Percentiles rank a stretch among this genome's conserved stretches.
These are phyloP conservation scores for Daedalea quercina DNA, from an alignment of 768 basidiomycete species.

Conservation along the genomic window DNA sequence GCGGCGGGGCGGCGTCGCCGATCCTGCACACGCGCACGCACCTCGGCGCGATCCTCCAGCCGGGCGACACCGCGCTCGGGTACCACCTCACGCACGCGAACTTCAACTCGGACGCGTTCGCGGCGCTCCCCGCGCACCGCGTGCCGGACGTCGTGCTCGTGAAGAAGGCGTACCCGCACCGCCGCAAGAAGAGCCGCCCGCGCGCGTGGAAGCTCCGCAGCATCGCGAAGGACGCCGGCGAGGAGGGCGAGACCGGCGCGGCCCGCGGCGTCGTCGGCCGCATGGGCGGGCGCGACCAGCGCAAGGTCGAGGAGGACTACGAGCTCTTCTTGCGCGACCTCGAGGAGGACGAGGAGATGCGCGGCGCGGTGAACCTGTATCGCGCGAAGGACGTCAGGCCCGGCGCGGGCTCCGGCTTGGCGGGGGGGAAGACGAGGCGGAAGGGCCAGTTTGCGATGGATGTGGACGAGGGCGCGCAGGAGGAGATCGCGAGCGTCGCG, in stretches of 20 bases:
- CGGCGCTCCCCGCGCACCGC: conserved; percentile 52
- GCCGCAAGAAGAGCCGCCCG: conserved; percentile 83
- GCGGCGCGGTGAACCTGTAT: conserved; percentile 83
- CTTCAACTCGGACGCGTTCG: conserved; percentile 88
- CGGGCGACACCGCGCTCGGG: conserved; percentile 89
- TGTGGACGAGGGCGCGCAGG: conserved; percentile 46
- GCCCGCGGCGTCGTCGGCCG: conserved; percentile 85
- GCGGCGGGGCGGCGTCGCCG: conserved; percentile 58
- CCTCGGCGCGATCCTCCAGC: conserved; percentile 87
- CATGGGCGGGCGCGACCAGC: conserved; percentile 83
- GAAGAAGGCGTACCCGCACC: conserved; percentile 92
- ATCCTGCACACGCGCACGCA: conserved; percentile 97
- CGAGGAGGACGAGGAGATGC: conserved; percentile 92
- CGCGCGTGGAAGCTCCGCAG: conserved; percentile 86
- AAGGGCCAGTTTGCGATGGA: conserved; percentile 60
- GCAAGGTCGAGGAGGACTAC: conserved; percentile 95
- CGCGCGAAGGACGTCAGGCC: conserved; percentile 54
- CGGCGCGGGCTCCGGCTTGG: conserved; percentile 35
- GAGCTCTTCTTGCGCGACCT: conserved; percentile 91
- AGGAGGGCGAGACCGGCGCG: conserved; percentile 72
- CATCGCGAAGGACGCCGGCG: conserved; percentile 88
- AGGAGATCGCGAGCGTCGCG: conserved; percentile 58
- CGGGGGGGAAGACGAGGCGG: conserved; percentile 33
- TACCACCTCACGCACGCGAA: conserved; percentile 87
- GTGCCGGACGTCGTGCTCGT: conserved; percentile 91